phyloP scores from a whole-genome alignment of 148 eudicot genomes.

The Vaccinium myrtillus region DNA sequence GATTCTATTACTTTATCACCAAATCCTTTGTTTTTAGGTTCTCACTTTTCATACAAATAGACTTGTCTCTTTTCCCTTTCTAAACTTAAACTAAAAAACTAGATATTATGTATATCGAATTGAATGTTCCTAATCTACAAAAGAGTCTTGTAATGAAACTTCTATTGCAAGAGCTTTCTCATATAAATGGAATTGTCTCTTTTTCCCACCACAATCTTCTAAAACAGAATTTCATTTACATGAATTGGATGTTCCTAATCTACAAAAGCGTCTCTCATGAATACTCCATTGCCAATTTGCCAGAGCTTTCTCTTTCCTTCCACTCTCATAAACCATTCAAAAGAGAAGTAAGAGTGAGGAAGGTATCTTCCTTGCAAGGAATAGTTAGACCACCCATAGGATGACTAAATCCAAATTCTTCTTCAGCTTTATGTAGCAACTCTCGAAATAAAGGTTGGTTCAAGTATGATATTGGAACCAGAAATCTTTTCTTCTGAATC shows the following conservation, averaged over 20 bases:
- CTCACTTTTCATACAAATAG: too few species aligned
- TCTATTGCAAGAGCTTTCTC: neutral
- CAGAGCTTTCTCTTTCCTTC: neutral
- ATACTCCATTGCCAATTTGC: neutral
- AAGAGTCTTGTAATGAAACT: too few species aligned
- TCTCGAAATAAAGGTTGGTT: neutral
- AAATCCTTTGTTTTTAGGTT: too few species aligned
- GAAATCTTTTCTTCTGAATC: constrained; percentile 24
- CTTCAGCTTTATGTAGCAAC: neutral
- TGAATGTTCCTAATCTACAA: too few species aligned
- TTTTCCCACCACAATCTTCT: neutral
- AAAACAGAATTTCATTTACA: neutral
- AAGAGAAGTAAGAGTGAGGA: constrained; percentile 30
- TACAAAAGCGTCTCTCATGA: neutral
- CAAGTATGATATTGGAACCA: neutral
- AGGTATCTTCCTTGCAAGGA: constrained; percentile 52
- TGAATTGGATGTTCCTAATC: neutral
- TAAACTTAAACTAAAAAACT: too few species aligned
- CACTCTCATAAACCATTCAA: constrained; percentile 7
- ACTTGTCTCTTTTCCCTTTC: too few species aligned
- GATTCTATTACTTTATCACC: too few species aligned
- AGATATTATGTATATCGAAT: too few species aligned
- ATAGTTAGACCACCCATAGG: constrained; percentile 64
- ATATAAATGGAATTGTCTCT: neutral
- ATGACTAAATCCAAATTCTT: constrained; percentile 42